A percentile compares a stretch with the other conserved stretches of the same genome.
Conservation (phyloP, 768 basidiomycete genomes). For the Lactarius indigo region DNA sequence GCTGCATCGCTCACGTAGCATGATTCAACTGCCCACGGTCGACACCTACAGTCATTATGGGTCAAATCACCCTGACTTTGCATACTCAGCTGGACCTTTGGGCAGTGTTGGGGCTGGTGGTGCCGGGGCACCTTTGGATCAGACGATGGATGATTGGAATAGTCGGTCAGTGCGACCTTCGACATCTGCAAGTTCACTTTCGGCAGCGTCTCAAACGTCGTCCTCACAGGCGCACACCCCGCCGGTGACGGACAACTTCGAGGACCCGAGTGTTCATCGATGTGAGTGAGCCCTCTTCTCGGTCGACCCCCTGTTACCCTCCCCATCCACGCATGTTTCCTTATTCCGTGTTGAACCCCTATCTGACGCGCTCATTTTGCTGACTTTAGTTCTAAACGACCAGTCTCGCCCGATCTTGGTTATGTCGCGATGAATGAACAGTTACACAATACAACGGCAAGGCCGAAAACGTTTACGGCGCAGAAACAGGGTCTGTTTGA, state of each 20-base stretch:
- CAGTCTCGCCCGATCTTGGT: slow-evolving; percentile 84
- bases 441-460: slow-evolving; percentile 25
- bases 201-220: slow-evolving; percentile 70
- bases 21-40: slow-evolving; percentile 76
- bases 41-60: slow-evolving; percentile 38
- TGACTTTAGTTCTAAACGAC: slow-evolving; percentile 39
- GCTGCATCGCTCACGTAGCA: slow-evolving; percentile 75
- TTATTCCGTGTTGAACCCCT: slow-evolving; percentile 12
- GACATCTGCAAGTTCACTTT: slow-evolving; percentile 73
- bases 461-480: slow-evolving; percentile 24
- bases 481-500: slow-evolving; percentile 23
- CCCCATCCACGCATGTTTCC: slow-evolving; percentile 1
- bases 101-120: slow-evolving; percentile 25
- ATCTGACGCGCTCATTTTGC: slow-evolving; percentile 25
- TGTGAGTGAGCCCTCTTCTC: slow-evolving; percentile 53
- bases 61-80: slow-evolving; percentile 61
- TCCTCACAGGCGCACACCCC: slow-evolving; percentile 82
- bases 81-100: slow-evolving; percentile 62
- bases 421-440: slow-evolving; percentile 82
- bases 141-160: slow-evolving; percentile 28
- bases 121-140: slow-evolving; percentile 30
- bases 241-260: slow-evolving; percentile 60
- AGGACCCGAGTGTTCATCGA: slow-evolving; percentile 75
- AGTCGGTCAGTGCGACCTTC: slow-evolving; percentile 62
- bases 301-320: not conserved